Evolutionary conservation across 345 rosid species (phyloP), one percentile per base, ranked within the genome.

Genomic region (Carallia pectinifolia): DNA sequence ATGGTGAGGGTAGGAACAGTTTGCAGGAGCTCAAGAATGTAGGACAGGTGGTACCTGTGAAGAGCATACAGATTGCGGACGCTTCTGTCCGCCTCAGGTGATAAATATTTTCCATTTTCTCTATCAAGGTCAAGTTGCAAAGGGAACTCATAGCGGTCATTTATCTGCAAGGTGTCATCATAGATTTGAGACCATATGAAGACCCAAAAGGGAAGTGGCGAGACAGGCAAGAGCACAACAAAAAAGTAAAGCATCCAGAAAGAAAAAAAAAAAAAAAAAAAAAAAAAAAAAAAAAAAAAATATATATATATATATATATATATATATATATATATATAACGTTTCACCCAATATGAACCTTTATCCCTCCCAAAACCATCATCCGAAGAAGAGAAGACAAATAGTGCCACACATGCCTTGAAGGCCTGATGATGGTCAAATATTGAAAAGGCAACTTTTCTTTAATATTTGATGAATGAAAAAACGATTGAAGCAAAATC

Each of bases 11-110:
- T 56, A 19, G 16, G 31, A 56, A 8, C 31, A 56, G 3, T 19
- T 56, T 10, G 16, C 60, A 56, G 16, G 9, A 56, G 53, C 37
- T 13, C 31, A 18, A 54, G 61, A 67, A 23, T 2, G 56, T 30
- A 53, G 33, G 52, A 54, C 34, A 56, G 53, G n/a, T 63, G 62
- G 59, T 81, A 91, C 97, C 97, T 91, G 82, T 93, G 98, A 63
- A 94, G 95, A 10, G 96, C 74, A 64, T 73, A 78, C 18, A 78
- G 74, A 67, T 78, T 78, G 64, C 81, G 81, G 53, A 78, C 77
- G 2, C 74, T 78, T 50, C 77, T 61, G 34, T 78, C 77, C 3
- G 81, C 81, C 1, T 73, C 81, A 13, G 81, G 81, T n/a, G 81
- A 78, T 50, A 78, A 68, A 68, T 78, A 78, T 64, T 78, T 78